Evolutionary conservation across 2,329 filamentous ascomycete genomes (phyloP).

Genomic region (Colletotrichum liriopes): DNA sequence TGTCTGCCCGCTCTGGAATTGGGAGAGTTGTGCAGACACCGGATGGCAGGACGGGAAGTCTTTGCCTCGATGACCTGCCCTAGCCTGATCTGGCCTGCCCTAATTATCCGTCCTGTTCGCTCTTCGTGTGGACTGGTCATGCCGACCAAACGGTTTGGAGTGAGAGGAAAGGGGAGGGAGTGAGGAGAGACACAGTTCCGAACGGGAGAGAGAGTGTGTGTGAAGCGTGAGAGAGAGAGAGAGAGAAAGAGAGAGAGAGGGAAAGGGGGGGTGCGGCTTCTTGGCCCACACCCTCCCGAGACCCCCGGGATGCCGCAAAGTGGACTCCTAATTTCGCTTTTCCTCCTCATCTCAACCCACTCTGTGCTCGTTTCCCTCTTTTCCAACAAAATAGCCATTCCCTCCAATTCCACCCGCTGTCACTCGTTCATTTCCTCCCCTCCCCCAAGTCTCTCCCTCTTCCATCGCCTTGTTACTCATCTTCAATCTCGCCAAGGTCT

Average conservation of each 20-base stretch:
- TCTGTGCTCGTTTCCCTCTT: conserved; percentile 51
- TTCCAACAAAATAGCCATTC: conserved; percentile 60
- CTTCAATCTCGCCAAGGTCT: conserved; percentile 39
- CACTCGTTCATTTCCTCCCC: conserved; percentile 59
- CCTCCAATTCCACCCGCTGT: conserved; percentile 50
- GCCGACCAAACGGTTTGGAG: neutral
- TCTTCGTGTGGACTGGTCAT: neutral
- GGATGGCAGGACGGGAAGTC: conserved; percentile 31
- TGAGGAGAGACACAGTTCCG: neutral
- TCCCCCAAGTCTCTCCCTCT: conserved; percentile 46
- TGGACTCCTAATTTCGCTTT: conserved; percentile 44
- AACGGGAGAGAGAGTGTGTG: neutral
- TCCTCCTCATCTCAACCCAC: conserved; percentile 47
- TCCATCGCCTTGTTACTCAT: conserved; percentile 42
- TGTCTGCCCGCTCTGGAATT: neutral
- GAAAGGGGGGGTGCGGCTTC: conserved; percentile 9
- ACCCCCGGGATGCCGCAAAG: conserved; percentile 42
- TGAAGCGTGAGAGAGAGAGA: neutral
- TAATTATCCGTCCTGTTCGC: neutral
- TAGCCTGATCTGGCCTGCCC: conserved; percentile 1
- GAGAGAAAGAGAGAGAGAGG: neutral
- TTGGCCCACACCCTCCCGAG: conserved; percentile 38
- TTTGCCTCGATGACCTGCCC: neutral
- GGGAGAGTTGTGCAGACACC: conserved; percentile 21
- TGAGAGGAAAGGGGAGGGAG: neutral